Evolutionary conservation across 2,329 filamentous ascomycete species (phyloP), one percentile per base, ranked within the genome.

Genomic region (Colletotrichum noveboracense): DNA sequence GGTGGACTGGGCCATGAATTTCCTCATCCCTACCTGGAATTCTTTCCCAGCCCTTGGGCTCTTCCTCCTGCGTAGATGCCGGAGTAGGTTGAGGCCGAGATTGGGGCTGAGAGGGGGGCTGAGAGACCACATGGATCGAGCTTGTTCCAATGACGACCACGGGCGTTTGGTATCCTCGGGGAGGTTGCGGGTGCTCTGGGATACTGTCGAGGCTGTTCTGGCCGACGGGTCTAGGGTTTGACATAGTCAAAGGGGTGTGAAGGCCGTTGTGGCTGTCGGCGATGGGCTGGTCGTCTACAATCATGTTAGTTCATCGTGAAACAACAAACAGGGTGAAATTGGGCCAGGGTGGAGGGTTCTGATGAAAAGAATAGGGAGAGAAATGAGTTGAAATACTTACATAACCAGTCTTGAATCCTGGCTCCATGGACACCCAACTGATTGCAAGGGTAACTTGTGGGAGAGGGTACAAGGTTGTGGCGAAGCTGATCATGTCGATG

Each of bases 351-450:
- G 26, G 26, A 4, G 24, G 12, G 2, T 8, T 5, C 18, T 56
- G 52, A 26, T 8, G 10, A 14, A 56, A 56, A 32, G 4, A 61
- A n/a, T 12, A 34, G n/a, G 18, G n/a, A 32, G 9, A 14, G 30
- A 10, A 34, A 34, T 7, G n/a, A 32, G 12, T 32, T n/a, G 5
- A n/a, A 77, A n/a, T 21, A 48, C 83, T 77, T 78, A 86, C 85
- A 80, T 48, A 86, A 79, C 85, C 85, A 86, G 69, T 84, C 83
- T 38, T 85, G 80, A 4, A 85, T 74, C 18, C 73, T 79, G 13
- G 81, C 75, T 5, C 75, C 78, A 8, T 74, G 70, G 18, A 21
- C 43, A 18, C 18, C 38, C 79, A 81, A 10, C 82, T 82, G 30
- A 79, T 71, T 62, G 79, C 66, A 5, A 85, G 72, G 75, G 18